These are phyloP conservation scores for Zostera marina DNA, from an alignment of 116 monocot species.

Conservation along the genomic window DNA sequence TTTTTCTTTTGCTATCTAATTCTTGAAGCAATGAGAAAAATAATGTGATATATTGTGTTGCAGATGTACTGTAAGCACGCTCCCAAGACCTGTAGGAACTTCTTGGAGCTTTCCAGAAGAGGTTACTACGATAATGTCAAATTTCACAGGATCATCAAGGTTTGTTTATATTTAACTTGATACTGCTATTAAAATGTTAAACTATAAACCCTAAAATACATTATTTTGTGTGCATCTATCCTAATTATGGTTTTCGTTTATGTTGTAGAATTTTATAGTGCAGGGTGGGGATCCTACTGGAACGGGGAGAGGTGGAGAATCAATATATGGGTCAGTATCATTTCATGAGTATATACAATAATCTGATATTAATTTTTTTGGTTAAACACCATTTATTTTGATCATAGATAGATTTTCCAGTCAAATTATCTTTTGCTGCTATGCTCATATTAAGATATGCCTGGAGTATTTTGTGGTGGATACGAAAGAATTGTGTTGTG, in stretches of 20 bases:
- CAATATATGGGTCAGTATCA: constrained; percentile 72
- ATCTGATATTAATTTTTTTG: not conserved
- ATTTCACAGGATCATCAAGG: constrained; percentile 98
- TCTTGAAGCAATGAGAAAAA: not conserved
- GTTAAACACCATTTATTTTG: not conserved
- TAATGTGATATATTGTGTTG: too few species aligned
- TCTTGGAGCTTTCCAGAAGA: constrained; percentile 90
- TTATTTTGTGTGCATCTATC: not conserved
- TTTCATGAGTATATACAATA: not conserved
- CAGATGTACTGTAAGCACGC: constrained; percentile 99
- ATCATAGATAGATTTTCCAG: too few species aligned
- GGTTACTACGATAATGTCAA: constrained; percentile 97
- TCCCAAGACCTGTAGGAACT: constrained; percentile 95
- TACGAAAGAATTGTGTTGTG: too few species aligned
- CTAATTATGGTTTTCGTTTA: not conserved
- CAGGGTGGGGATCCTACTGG: constrained; percentile 99
- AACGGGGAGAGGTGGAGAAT: constrained; percentile 92
- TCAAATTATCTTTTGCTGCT: too few species aligned
- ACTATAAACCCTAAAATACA: not conserved
- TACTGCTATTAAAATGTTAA: not conserved
- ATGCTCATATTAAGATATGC: too few species aligned
- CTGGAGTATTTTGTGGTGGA: too few species aligned
- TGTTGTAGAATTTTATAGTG: constrained; percentile 77
- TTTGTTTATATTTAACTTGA: not conserved
- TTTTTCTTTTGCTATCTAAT: constrained; percentile 3